Evolutionary conservation across 2,329 filamentous ascomycete species (phyloP).

Genomic region (Cyphellophora europaea): DNA sequence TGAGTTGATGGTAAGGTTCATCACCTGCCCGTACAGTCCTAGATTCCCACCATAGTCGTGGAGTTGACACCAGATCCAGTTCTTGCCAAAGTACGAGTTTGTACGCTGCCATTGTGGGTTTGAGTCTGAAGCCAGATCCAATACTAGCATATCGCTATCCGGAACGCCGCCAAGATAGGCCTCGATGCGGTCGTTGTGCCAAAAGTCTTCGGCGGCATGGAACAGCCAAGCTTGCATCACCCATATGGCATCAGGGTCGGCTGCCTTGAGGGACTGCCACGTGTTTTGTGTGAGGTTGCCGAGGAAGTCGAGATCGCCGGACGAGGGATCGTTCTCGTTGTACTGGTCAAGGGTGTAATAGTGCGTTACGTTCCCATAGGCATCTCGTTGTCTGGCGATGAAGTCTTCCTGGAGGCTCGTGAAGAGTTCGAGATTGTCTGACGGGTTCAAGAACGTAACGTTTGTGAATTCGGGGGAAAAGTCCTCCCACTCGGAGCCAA

Average conservation of each 20-base stretch:
- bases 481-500: slow-evolving; percentile 34
- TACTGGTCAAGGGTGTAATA: slow-evolving; percentile 46
- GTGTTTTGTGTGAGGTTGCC: slow-evolving; percentile 34
- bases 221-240: slow-evolving; percentile 46
- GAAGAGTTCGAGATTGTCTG: slow-evolving; percentile 36
- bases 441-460: slow-evolving; percentile 39
- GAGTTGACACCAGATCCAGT: too few species aligned
- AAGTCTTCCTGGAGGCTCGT: slow-evolving; percentile 36
- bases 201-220: slow-evolving; percentile 33
- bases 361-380: slow-evolving; percentile 39
- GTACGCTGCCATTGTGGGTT: too few species aligned
- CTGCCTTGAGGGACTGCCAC: slow-evolving; percentile 38
- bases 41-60: too few species aligned
- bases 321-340: slow-evolving; percentile 42
- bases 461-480: slow-evolving; percentile 35
- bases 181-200: slow-evolving; percentile 36
- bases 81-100: too few species aligned
- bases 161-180: slow-evolving; percentile 40
- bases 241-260: slow-evolving; percentile 41
- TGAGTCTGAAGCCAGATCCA: too few species aligned
- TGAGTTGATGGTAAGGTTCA: too few species aligned
- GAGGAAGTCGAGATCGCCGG: slow-evolving; percentile 35
- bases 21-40: too few species aligned
- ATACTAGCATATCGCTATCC: slow-evolving; percentile 37
- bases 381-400: slow-evolving; percentile 35